Evolutionary conservation across 2,329 filamentous ascomycete genomes (phyloP).

Genomic region (Coleophoma eucalyptorum): DNA sequence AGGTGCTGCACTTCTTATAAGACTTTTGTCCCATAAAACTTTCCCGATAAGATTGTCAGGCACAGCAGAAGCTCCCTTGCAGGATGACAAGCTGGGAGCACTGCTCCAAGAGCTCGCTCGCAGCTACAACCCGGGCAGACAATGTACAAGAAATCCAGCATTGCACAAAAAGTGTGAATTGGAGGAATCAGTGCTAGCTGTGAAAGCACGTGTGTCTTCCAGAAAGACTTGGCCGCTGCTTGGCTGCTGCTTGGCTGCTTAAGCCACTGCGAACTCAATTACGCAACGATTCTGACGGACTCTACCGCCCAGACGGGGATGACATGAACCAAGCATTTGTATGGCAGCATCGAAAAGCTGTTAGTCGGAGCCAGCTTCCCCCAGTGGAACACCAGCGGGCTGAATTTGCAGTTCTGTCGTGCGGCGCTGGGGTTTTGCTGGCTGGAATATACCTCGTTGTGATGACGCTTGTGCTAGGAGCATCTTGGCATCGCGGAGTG

Average conservation of each 20-base stretch:
- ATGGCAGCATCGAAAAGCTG: background rate
- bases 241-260: background rate
- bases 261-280: background rate
- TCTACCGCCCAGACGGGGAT: background rate
- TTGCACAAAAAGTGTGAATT: background rate
- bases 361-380: too few relatives aligned
- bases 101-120: background rate
- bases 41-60: background rate
- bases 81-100: background rate
- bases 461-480: background rate
- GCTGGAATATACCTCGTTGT: background rate
- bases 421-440: background rate
- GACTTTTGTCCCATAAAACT: background rate
- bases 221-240: background rate
- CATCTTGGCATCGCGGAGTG: background rate
- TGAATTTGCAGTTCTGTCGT: background rate
- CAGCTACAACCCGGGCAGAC: background rate
- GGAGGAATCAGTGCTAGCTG: background rate
- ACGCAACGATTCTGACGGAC: background rate
- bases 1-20: constrained; percentile 31
- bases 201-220: background rate
- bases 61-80: background rate
- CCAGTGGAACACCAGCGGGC: too few relatives aligned
- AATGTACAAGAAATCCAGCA: background rate
- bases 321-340: background rate